Base-by-base conservation (phyloP, 495 filamentous ascomycete species). In the Cercophora newfieldiana region DNA sequence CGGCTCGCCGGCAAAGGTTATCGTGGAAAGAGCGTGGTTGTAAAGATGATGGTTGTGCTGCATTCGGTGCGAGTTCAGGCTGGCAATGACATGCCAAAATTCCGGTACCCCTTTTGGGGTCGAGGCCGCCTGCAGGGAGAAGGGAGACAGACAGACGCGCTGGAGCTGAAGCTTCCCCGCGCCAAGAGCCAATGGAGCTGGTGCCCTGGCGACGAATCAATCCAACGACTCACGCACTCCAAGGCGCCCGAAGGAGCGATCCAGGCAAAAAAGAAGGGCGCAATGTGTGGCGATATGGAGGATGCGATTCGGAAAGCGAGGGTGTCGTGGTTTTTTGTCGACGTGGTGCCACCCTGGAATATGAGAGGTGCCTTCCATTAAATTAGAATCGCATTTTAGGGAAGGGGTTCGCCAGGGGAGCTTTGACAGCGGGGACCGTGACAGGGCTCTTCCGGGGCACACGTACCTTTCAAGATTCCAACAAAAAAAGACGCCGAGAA, bases 341-440 rank as follows among this genome's bases (percentile, higher is more conserved):
- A 22, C 22, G 30, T 70, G 67, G 72, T 73, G 68, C 65, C 71
- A 71, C 71, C 63, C 63, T 67, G 65, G 68, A 68, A 67, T 66
- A 51, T 37, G 68, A 66, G 58, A 61, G 66, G 37, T 72, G 70
- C 65, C 61, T 63, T 63, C 48, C 6, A 59, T 70, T 71, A 67
- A 75, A 75, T 75, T 71, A 71, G 57, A 58, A 68, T 60, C 61
- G 63, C 64, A 66, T 68, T 73, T 66, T 50, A 33, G 71, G 73
- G 60, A 71, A 64, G 71, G n/a, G 68, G 25, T 61, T 58, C 54
- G 62, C 31, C 59, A 58, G 69, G 65, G 68, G 72, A 72, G 63
- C 59, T 67, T 51, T 28, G 56, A 50, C 30, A 61, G 67, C 66
- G 67, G 65, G 60, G 66, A 66, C 67, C 25, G 26, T 14, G 29